Evolutionary conservation across 805 yeast species (phyloP), one percentile per base, ranked within the genome.

Genomic region (Candida palmyrensis): DNA sequence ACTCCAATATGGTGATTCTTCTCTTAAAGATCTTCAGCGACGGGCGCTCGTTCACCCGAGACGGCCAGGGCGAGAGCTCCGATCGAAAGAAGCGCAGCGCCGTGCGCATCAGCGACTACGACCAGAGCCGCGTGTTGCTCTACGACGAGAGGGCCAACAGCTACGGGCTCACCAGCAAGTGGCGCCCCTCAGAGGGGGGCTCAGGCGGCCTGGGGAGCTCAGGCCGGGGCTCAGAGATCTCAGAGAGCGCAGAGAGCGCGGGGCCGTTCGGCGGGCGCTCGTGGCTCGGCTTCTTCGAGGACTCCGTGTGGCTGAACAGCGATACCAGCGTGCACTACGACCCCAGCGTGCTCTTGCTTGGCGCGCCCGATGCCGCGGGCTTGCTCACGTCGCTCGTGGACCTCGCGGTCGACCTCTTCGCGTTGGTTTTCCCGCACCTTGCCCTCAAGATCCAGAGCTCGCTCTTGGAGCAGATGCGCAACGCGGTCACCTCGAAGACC

Each of bases 381-480:
- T 37, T 66, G 16, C 36, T 53, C 3, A 60, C 68, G 0, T 53
- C 66, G 3, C 51, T 84, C 3, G 71, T 87, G n/a, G 96, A 90
- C 56, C 51, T 73, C 2, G 80, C 96, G 0, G 77, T 90, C 48
- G 87, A 82, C 39, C 66, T 89, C 2, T 85, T 88, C 49, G 76
- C 84, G 4, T 49, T 71, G 6, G 67, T 82, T 1, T 82, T 90
- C 42, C 85, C 94, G 0, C 64, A 68, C 37, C 71, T 90, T 43
- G 76, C 89, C 6, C 58, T 75, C 4, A 84, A 86, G 40, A 82
- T 92, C 33, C 97, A 90, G 48, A 79, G 82, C 37, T 87, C 97
- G 1, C 67, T 92, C n/a, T 56, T 92, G 14, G 97, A 90, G 47
- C 84, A 79, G 34, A 57, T 92, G 40, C 71, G 88, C 42, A 64